Conservation (phyloP, 2,329 filamentous ascomycete species). For the Colletotrichum spaethianum region DNA sequence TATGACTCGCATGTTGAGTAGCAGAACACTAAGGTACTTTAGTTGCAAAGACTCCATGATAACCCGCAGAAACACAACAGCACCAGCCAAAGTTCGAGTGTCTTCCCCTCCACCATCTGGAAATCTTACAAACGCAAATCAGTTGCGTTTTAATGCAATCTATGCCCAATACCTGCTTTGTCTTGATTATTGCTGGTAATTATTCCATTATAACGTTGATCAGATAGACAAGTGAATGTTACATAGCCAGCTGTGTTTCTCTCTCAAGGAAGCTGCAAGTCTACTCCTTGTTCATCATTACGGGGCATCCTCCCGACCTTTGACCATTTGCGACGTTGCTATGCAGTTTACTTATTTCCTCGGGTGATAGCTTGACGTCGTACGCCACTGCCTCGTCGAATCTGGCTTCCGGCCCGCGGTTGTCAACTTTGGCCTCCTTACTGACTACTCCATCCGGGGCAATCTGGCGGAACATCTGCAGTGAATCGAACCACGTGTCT, state of each 20-base stretch:
- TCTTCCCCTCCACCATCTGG: background rate
- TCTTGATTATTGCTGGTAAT: background rate
- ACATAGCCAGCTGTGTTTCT: background rate
- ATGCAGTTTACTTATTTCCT: slow-evolving; percentile 23
- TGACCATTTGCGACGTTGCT: background rate
- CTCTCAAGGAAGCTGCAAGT: background rate
- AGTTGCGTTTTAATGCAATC: background rate
- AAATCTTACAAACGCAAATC: background rate
- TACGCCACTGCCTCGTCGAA: slow-evolving; percentile 21
- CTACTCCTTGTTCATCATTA: slow-evolving; percentile 38
- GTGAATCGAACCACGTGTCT: slow-evolving; percentile 76
- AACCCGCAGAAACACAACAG: background rate
- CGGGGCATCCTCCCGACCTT: slow-evolving; percentile 20
- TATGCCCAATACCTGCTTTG: background rate
- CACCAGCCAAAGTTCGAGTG: background rate
- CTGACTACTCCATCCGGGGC: slow-evolving; percentile 31
- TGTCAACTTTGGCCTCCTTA: slow-evolving; percentile 20
- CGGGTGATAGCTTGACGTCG: slow-evolving; percentile 10
- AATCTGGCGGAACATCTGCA: slow-evolving; percentile 78
- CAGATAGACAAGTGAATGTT: background rate
- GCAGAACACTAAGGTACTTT: background rate
- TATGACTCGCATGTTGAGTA: background rate
- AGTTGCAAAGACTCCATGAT: background rate
- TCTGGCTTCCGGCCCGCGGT: slow-evolving; percentile 26
- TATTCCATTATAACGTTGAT: background rate